Base-by-base conservation (phyloP, 352 stramenopile species). In the Phytophthora citrophthora region DNA sequence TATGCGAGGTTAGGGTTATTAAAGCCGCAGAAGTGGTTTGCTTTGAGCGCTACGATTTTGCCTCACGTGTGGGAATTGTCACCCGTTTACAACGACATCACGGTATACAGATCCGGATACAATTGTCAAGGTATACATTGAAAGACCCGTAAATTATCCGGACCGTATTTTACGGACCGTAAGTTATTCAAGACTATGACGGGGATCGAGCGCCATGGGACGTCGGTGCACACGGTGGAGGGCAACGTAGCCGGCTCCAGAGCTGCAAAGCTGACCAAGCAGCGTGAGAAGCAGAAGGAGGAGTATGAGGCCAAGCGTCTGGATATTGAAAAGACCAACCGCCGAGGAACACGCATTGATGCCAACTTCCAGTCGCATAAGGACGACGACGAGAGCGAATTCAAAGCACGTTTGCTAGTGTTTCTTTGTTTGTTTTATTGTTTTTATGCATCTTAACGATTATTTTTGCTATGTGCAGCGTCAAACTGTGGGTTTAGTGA, bases 211-310 rank as follows among this genome's bases (percentile, higher is more conserved):
- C 83, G 83, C 31, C 93, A 94, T 69, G 86, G 85, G 11, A 86
- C 83, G 13, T 80, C 96, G 3, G 97, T 97, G 54, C 90, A 98
- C 73, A 99, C 97, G 15, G 94, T 99, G 31, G 97, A 99, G 82
- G 97, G 97, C 12, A 98, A 98, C 64, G 78, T 98, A 32, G 90
- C 95, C 8, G 97, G 97, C 8, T 72, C 80, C 13, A 89, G 95
- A 12, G 97, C 97, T 1, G 95, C 96, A 4, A 68, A 75, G 12
- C 78, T 99, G 34, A 93, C 89, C 11, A 96, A 97, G 70, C 76
- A 98, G 77, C 91, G 97, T 3, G 85, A 98, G 55, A 77, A 93
- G 57, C 91, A 99, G 65, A 83, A 99, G 71, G 74, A 94, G 61
- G 93, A 97, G 38, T 99, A 98, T 64, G 92, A 97, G 81, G 83